Base-by-base conservation (phyloP, 2,329 filamentous ascomycete genomes). In the Botrytis fabae region DNA sequence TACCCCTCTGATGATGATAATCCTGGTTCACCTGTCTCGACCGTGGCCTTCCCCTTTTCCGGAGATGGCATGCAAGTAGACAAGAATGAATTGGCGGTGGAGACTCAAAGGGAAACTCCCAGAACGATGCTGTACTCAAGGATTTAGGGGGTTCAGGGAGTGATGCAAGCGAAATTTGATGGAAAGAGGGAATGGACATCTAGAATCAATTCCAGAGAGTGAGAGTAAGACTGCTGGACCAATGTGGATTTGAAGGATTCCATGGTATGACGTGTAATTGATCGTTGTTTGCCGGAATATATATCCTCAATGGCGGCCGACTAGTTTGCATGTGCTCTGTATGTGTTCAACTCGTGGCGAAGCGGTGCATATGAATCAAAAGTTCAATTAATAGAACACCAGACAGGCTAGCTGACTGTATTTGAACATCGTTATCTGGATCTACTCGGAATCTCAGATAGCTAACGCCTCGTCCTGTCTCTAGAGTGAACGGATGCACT, bases 141-240 rank as follows among this genome's bases (percentile, higher is more conserved):
- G 35, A 35, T 66, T 20, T 32, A 57, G 14, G 28, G 32, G 44
- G 32, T 65, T 51, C 28, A 48, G 46, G 44, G 32, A 66, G 46
- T 10, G 25, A 40, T 40, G n/a, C 64, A 68, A 68, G 64, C 64
- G 64, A 57, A 42, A 57, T 68, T 68, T 68, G 64, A 57, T 42
- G 64, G 35, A 16, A 35, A 38, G 64, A 54, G 28, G 32, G 14
- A 54, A 54, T n/a, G 46, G 22, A 54, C 35, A 54, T 66, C 46
- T 66, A 40, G 64, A 66, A 66, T 48, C 16, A 12, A 40, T 28
- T 51, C n/a, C 10, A 40, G n/a, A 62, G 35, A 42, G 25, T 28
- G 35, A 40, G 22, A 5, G 60, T n/a, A 63, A 63, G 40, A 48
- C 28, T 32, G 18, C 16, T 32, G 12, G 28, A 28, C 22, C 28